Percentiles rank a stretch among this genome's conserved stretches.
phyloP scores from a whole-genome alignment of 1,284 basidiomycete genomes.

The Sutorius eximius region DNA sequence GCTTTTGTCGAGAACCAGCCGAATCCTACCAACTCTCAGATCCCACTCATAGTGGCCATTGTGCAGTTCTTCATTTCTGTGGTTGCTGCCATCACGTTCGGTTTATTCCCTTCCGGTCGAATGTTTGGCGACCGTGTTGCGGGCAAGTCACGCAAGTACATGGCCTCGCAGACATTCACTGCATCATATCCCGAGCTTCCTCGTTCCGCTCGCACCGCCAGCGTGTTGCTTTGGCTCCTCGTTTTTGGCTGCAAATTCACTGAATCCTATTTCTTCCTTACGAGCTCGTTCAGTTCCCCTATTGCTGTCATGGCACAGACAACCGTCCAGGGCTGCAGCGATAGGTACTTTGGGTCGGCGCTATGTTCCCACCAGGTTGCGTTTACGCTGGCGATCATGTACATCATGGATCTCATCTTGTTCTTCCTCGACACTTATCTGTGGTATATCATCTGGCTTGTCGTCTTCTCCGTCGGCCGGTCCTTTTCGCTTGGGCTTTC shows the following conservation, averaged over 20 bases:
- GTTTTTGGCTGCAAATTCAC: constrained; percentile 91
- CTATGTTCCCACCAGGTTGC: constrained; percentile 88
- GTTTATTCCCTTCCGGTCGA: constrained; percentile 85
- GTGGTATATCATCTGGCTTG: constrained; percentile 97
- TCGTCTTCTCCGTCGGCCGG: constrained; percentile 88
- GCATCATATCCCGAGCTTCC: constrained; percentile 86
- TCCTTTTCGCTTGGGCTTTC: constrained; percentile 89
- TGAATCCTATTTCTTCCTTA: constrained; percentile 96
- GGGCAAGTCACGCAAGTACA: constrained; percentile 90
- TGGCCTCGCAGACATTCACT: constrained; percentile 96
- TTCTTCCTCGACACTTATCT: constrained; percentile 98
- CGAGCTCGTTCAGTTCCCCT: constrained; percentile 88
- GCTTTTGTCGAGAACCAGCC: constrained; percentile 71
- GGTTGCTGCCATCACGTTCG: constrained; percentile 76
- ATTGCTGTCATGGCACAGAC: constrained; percentile 91
- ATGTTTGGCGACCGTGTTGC: constrained; percentile 96
- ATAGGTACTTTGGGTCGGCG: constrained; percentile 74
- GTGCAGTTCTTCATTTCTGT: constrained; percentile 90
- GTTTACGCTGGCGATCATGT: constrained; percentile 94
- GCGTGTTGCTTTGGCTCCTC: constrained; percentile 84
- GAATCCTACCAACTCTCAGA: constrained; percentile 43
- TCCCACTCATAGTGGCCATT: constrained; percentile 83
- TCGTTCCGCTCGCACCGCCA: constrained; percentile 69
- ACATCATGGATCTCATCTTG: constrained; percentile 90
- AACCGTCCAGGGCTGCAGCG: constrained; percentile 82